Percentiles rank a stretch among this genome's conserved stretches.
Evolutionary conservation across 768 basidiomycete genomes (phyloP).

Genomic region (Mycena rebaudengoi): DNA sequence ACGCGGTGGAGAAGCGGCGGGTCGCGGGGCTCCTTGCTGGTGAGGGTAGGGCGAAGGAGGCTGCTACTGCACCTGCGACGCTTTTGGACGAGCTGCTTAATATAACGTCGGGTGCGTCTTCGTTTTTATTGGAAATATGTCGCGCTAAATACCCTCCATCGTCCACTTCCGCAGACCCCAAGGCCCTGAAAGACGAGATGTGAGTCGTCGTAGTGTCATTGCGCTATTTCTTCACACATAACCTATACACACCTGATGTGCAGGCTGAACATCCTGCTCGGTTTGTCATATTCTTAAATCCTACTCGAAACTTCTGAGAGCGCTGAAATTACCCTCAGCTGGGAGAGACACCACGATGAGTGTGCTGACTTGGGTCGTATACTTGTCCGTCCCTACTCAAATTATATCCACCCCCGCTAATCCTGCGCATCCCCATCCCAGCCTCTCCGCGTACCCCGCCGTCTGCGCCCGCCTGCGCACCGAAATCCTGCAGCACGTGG

Average conservation of each 20-base stretch:
- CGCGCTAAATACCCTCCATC: no score
- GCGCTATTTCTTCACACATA: no score
- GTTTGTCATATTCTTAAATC: background rate
- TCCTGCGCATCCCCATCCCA: background rate
- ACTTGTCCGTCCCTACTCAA: slow-evolving; percentile 1
- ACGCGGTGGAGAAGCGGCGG: slow-evolving; percentile 42
- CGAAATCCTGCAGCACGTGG: slow-evolving; percentile 59
- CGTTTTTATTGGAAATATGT: background rate
- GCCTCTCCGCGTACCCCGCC: slow-evolving; percentile 6
- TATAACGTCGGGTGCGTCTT: slow-evolving; percentile 54
- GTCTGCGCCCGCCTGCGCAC: slow-evolving; percentile 48
- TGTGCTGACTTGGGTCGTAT: slow-evolving; percentile 7
- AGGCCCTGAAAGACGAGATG: slow-evolving; percentile 20
- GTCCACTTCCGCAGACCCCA: no score
- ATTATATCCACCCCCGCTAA: background rate
- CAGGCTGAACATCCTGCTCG: slow-evolving; percentile 18
- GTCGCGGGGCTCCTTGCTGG: slow-evolving; percentile 30
- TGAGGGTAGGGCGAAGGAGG: slow-evolving; percentile 42
- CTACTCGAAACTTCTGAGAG: background rate
- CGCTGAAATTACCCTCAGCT: background rate
- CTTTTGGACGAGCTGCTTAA: slow-evolving; percentile 61
- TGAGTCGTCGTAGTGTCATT: background rate
- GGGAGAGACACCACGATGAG: slow-evolving; percentile 18
- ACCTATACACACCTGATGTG: background rate
- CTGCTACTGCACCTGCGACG: slow-evolving; percentile 55